Conservation (phyloP, 2,329 filamentous ascomycete genomes). For the Xylariaceae sp. region DNA sequence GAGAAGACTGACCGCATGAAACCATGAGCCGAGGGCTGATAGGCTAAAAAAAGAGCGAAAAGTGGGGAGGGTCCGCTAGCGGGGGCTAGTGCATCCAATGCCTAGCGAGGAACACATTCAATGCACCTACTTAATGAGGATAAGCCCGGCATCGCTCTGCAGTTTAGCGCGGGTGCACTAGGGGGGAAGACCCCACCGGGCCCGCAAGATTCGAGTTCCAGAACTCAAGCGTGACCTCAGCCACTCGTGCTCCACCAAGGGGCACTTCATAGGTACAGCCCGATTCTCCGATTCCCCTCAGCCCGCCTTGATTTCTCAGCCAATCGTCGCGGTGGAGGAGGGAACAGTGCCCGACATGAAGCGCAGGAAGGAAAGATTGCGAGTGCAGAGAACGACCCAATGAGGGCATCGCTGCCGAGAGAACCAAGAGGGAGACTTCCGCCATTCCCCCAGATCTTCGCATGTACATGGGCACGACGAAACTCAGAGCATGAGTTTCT, state of each 20-base stretch:
- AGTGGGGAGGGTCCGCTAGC: not conserved
- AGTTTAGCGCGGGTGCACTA: constrained; percentile 6
- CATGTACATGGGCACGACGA: not conserved
- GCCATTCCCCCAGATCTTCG: not conserved
- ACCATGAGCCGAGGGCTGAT: not conserved
- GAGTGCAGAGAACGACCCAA: not conserved
- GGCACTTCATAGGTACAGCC: constrained; percentile 1
- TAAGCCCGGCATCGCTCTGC: constrained; percentile 2
- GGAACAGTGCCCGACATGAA: not conserved
- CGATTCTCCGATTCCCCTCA: not conserved
- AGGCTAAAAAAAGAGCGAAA: not conserved
- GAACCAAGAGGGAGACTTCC: not conserved
- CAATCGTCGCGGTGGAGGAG: constrained; percentile 1
- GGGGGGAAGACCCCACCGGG: not conserved
- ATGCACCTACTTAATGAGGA: constrained; percentile 2
- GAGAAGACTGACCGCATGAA: not conserved
- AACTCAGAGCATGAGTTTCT: not conserved
- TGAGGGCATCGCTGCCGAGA: constrained; percentile 6
- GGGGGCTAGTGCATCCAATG: not conserved
- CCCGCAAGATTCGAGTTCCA: not conserved
- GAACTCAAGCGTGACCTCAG: constrained; percentile 7
- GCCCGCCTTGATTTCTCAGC: constrained; percentile 4
- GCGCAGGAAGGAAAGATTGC: not conserved
- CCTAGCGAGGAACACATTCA: not conserved
- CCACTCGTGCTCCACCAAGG: constrained; percentile 12